Evolutionary conservation across 768 basidiomycete genomes (phyloP).

Genomic region (Lentinula sp.): DNA sequence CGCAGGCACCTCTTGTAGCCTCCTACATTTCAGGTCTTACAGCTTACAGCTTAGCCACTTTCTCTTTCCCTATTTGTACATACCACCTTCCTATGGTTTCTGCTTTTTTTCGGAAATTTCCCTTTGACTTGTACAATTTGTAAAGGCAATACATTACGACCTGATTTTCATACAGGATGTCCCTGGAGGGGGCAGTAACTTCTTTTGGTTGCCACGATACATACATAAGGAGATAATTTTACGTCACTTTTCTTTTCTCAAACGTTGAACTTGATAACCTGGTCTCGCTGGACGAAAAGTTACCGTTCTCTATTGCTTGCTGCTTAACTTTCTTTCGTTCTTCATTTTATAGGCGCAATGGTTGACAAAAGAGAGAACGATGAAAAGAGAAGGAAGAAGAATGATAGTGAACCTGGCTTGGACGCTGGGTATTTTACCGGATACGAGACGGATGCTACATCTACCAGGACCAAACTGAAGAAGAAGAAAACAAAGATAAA

Average conservation of each 20-base stretch:
- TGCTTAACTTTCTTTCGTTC: not conserved
- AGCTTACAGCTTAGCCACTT: too few species aligned
- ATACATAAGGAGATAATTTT: not conserved
- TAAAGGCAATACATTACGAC: too few species aligned
- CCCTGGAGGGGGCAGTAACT: too few species aligned
- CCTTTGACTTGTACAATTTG: too few species aligned
- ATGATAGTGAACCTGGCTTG: slow-evolving; percentile 10
- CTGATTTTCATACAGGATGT: too few species aligned
- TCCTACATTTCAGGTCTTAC: too few species aligned
- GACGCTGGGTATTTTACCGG: slow-evolving; percentile 16
- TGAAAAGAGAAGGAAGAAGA: slow-evolving; percentile 15
- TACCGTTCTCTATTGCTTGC: not conserved
- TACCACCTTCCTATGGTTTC: too few species aligned
- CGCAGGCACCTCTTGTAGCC: too few species aligned
- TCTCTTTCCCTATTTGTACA: too few species aligned
- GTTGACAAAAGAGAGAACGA: slow-evolving; percentile 1
- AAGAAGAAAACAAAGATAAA: slow-evolving; percentile 13
- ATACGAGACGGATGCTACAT: slow-evolving; percentile 24
- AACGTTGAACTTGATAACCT: not conserved
- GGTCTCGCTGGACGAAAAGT: slow-evolving; percentile 6
- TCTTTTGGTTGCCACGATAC: not conserved
- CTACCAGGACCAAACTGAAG: slow-evolving; percentile 5
- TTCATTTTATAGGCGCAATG: not conserved
- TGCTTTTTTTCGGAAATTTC: too few species aligned
- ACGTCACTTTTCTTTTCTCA: not conserved